Evolutionary conservation across 108 stramenopile species (phyloP).

Genomic region (Fragilaria crotonensis): DNA sequence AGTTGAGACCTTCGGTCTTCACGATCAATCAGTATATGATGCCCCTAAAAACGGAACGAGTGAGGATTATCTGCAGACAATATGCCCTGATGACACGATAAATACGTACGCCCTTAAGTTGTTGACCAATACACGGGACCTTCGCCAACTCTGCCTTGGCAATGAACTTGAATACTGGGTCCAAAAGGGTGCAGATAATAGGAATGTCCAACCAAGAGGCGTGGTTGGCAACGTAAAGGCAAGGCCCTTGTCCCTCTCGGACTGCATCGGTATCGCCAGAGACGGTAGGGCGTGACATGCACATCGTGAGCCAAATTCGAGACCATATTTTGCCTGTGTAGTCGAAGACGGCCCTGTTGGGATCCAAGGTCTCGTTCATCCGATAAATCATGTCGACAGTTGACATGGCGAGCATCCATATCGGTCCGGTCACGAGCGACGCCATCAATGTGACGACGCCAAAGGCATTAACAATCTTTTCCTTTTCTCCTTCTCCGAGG

Average conservation of each 20-base stretch:
- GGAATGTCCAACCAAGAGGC: slow-evolving; percentile 76
- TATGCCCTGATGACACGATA: neutral
- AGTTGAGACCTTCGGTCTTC: slow-evolving; percentile 67
- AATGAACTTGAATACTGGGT: slow-evolving; percentile 81
- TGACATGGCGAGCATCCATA: slow-evolving; percentile 53
- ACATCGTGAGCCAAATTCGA: slow-evolving; percentile 45
- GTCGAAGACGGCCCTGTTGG: slow-evolving; percentile 55
- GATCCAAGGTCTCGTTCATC: slow-evolving; percentile 35
- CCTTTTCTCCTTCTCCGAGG: slow-evolving; percentile 14
- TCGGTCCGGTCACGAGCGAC: slow-evolving; percentile 42
- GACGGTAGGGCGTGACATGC: slow-evolving; percentile 47
- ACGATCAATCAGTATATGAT: slow-evolving; percentile 73
- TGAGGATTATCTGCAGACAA: neutral
- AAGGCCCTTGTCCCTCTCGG: slow-evolving; percentile 27
- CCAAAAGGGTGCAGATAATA: slow-evolving; percentile 59
- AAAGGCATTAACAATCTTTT: slow-evolving; percentile 55
- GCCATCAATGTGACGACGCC: slow-evolving; percentile 45
- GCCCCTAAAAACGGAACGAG: slow-evolving; percentile 30
- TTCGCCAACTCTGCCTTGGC: slow-evolving; percentile 62
- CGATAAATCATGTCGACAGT: slow-evolving; percentile 24
- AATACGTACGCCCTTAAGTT: slow-evolving; percentile 68
- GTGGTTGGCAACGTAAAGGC: slow-evolving; percentile 77
- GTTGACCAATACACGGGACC: slow-evolving; percentile 68
- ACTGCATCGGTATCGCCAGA: slow-evolving; percentile 38
- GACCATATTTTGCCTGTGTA: slow-evolving; percentile 68